Evolutionary conservation across 2,329 filamentous ascomycete species (phyloP), one percentile per base, ranked within the genome.

Genomic region (Trichoderma citrinoviride): DNA sequence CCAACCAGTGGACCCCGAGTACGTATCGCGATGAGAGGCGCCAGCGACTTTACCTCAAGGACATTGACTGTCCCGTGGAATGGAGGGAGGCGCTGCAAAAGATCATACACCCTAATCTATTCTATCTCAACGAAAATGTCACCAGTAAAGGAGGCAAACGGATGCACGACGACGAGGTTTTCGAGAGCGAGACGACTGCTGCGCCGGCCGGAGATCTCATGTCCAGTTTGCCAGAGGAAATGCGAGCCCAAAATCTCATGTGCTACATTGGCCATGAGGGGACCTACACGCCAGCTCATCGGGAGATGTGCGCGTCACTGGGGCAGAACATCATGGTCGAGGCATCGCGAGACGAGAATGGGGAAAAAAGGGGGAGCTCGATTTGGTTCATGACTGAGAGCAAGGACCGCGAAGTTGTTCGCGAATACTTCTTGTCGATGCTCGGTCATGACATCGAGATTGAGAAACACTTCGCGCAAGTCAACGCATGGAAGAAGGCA

Each of bases 271-370:
- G 95, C 0, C 94, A 98, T 72, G 95, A 99, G 79, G 95, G 95
- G 6, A 99, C 95, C 1, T 98, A 94, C 73, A 99, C 95, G 0
- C 94, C 95, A 10, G 89, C 93, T 0, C 95, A 99, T 78, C 87
- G 92, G 69, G 95, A 99, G 76, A 99, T 99, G 95, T 99, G 95
- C 76, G 95, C 92, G 14, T 96, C 91, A 41, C 80, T 98, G 14
- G 94, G 95, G 0, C 95, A 99, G 70, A 99, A 99, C 73, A 94
- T 99, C 71, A 98, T 99, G 95, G 93, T 99, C 2, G 92, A 97
- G 69, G 88, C 93, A 2, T 98, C 94, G 1, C 80, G 86, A 3
- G 80, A 85, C 19, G 85, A 89, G 62, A 82, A 90, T 57, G 91
- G 90, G 5, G 91, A 95, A 73, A 91, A 88, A 68, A 86, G 90